Percentiles rank a stretch among this genome's conserved stretches.
Evolutionary conservation across 2,329 filamentous ascomycete genomes (phyloP).

Genomic region (Alternaria solani): DNA sequence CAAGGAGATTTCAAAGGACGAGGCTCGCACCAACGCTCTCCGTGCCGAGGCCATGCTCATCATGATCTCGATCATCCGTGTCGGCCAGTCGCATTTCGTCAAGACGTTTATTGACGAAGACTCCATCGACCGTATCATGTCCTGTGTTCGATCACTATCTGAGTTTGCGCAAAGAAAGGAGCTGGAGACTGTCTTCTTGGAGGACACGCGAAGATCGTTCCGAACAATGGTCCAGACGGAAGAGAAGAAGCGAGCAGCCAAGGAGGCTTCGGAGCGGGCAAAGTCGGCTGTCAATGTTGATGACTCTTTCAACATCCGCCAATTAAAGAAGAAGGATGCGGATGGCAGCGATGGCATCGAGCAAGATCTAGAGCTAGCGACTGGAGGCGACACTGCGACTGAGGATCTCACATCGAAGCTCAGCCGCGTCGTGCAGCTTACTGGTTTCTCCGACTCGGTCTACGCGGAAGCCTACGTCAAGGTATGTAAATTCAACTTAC

Average conservation of each 20-base stretch:
- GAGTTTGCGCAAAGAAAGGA: slow-evolving; percentile 91
- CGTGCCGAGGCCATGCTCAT: slow-evolving; percentile 98
- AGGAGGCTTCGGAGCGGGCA: slow-evolving; percentile 90
- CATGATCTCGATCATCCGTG: slow-evolving; percentile 98
- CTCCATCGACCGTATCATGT: slow-evolving; percentile 98
- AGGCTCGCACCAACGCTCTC: slow-evolving; percentile 88
- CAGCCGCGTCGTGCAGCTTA: slow-evolving; percentile 94
- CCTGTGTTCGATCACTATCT: slow-evolving; percentile 88
- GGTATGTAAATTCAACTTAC: slow-evolving; percentile 48
- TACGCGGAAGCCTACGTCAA: slow-evolving; percentile 99
- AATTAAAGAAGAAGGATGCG: slow-evolving; percentile 84
- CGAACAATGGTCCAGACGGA: slow-evolving; percentile 96
- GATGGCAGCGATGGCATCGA: slow-evolving; percentile 88
- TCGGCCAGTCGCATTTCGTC: slow-evolving; percentile 98
- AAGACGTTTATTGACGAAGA: slow-evolving; percentile 98
- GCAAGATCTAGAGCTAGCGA: slow-evolving; percentile 90
- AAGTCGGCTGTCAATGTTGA: slow-evolving; percentile 96
- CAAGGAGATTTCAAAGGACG: slow-evolving; percentile 87
- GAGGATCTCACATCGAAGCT: slow-evolving; percentile 94
- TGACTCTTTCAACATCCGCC: slow-evolving; percentile 90
- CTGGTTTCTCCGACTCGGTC: slow-evolving; percentile 96
- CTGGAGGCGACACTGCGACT: slow-evolving; percentile 82
- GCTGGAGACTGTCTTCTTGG: slow-evolving; percentile 88
- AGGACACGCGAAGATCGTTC: slow-evolving; percentile 96
- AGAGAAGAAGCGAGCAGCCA: slow-evolving; percentile 96